These are phyloP conservation scores for Byssoonygena ceratinophila DNA, from an alignment of 2,329 filamentous ascomycete genomes.

Conservation along the genomic window DNA sequence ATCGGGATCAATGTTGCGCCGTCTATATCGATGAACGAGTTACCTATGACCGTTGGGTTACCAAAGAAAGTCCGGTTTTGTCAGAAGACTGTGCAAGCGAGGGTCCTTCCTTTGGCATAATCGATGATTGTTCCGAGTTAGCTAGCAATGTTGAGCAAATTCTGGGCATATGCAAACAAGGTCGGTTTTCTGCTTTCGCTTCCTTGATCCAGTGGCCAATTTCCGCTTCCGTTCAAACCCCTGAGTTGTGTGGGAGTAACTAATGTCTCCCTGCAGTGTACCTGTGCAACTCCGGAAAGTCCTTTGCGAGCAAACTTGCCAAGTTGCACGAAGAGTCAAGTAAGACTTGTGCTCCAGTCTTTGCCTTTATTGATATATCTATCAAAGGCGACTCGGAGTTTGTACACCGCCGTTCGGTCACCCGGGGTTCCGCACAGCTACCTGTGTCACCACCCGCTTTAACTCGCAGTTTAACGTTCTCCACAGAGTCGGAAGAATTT, in stretches of 20 bases:
- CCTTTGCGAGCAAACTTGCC: constrained; percentile 44
- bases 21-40: constrained; percentile 41
- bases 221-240: constrained; percentile 1
- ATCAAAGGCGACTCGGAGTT: constrained; percentile 30
- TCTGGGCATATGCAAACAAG: constrained; percentile 44
- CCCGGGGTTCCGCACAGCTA: not conserved
- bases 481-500: constrained; percentile 37
- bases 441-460: constrained; percentile 21
- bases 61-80: constrained; percentile 23
- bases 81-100: constrained; percentile 21
- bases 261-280: constrained; percentile 36
- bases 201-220: not conserved
- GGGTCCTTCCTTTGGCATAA: constrained; percentile 22
- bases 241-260: not conserved
- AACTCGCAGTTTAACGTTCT: constrained; percentile 33
- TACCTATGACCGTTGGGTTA: constrained; percentile 36
- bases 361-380: constrained; percentile 47
- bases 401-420: constrained; percentile 1
- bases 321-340: constrained; percentile 41
- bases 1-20: constrained; percentile 35
- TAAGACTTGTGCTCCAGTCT: constrained; percentile 37
- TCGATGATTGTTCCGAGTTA: constrained; percentile 37
- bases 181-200: constrained; percentile 28
- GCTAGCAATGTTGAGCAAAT: constrained; percentile 41
- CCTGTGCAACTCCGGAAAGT: constrained; percentile 43